Evolutionary conservation across 2,329 filamentous ascomycete species (phyloP).

Genomic region (Penicillium sp.): DNA sequence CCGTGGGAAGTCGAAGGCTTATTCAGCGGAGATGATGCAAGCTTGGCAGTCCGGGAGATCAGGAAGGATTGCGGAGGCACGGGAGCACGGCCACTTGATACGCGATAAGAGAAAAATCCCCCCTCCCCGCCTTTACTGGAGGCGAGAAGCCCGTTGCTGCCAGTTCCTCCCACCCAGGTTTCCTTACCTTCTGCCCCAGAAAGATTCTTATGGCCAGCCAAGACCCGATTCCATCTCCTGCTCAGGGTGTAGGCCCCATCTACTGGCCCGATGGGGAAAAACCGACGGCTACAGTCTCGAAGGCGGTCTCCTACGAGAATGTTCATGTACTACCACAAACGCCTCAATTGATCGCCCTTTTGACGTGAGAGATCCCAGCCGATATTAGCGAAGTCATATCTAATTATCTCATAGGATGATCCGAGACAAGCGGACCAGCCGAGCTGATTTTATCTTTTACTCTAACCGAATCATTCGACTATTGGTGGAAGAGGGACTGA

Average conservation of each 20-base stretch:
- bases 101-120: conserved; percentile 2
- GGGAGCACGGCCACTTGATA: neutral
- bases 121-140: conserved; percentile 1
- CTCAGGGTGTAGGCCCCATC: conserved; percentile 72
- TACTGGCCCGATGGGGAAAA: conserved; percentile 76
- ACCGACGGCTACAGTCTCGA: conserved; percentile 85
- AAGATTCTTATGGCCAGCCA: conserved; percentile 27
- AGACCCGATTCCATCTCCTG: conserved; percentile 45
- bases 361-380: conserved; percentile 69
- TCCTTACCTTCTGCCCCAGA: conserved; percentile 13
- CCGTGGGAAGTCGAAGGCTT: no score
- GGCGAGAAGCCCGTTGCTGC: neutral
- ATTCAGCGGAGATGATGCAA: no score
- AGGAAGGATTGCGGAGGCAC: no score
- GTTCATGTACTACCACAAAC: conserved; percentile 89
- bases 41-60: no score
- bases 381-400: conserved; percentile 9
- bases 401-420: conserved; percentile 68
- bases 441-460: conserved; percentile 98
- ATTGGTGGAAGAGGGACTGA: conserved; percentile 93
- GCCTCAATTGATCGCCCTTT: conserved; percentile 90
- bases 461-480: conserved; percentile 97
- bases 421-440: conserved; percentile 80
- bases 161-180: neutral
- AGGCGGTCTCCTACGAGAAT: conserved; percentile 74